phyloP scores from a whole-genome alignment of 805 yeast genomes.

The Jamesozyma piceae region DNA sequence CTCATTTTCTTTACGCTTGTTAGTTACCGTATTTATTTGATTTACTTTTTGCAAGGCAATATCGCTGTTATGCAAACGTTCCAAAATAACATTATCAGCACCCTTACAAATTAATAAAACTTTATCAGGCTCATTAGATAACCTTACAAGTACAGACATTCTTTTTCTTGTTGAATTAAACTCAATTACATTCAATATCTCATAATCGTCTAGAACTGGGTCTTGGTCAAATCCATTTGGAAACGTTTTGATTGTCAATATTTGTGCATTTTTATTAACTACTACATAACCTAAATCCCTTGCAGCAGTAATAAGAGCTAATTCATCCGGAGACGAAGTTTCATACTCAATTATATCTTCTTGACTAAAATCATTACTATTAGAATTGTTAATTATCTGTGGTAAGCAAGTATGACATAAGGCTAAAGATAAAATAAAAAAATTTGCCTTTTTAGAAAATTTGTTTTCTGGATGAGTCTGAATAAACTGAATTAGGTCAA shows the following conservation, averaged over 20 bases:
- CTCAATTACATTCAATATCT: constrained; percentile 72
- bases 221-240: constrained; percentile 69
- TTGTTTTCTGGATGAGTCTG: constrained; percentile 61
- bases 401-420: constrained; percentile 89
- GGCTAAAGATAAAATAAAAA: constrained; percentile 74
- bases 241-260: constrained; percentile 61
- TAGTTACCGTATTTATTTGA: constrained; percentile 51
- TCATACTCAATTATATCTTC: constrained; percentile 65
- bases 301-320: constrained; percentile 90
- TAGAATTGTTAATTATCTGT: constrained; percentile 26
- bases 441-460: constrained; percentile 63
- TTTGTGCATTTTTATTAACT: constrained; percentile 51
- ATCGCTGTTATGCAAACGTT: constrained; percentile 49
- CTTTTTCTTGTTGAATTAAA: constrained; percentile 83
- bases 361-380: constrained; percentile 3
- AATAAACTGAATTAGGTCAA: constrained; percentile 57
- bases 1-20: constrained; percentile 62
- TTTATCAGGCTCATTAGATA: constrained; percentile 55
- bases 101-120: constrained; percentile 84
- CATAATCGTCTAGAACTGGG: constrained; percentile 59
- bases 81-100: constrained; percentile 85
- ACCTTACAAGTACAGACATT: constrained; percentile 78
- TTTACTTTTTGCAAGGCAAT: constrained; percentile 54
- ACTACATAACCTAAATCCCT: constrained; percentile 91
- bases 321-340: constrained; percentile 93